Percentiles rank a stretch among this genome's conserved stretches.
Conservation (phyloP, 2,329 filamentous ascomycete genomes). For the Boeremia exigua region DNA sequence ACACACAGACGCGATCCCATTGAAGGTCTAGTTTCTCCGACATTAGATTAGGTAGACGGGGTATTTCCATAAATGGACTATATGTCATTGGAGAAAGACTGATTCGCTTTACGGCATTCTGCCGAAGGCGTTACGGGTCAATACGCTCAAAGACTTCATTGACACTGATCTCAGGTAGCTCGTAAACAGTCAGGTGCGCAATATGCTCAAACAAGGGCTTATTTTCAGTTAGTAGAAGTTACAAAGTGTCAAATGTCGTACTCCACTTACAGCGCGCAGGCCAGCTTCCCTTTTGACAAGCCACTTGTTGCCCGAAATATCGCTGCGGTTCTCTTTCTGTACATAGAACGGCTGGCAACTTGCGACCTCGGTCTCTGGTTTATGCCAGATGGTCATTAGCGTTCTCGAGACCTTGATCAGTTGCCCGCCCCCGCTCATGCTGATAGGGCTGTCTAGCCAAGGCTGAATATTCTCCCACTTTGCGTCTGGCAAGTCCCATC, state of each 20-base stretch:
- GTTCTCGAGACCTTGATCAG: slow-evolving; percentile 29
- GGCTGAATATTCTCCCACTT: slow-evolving; percentile 33
- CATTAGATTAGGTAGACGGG: not conserved
- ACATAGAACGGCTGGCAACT: slow-evolving; percentile 25
- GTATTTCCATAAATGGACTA: not conserved
- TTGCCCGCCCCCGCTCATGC: not conserved
- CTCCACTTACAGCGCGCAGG: slow-evolving; percentile 24
- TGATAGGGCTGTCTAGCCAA: slow-evolving; percentile 35
- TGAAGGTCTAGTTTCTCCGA: slow-evolving; percentile 19
- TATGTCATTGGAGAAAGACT: not conserved
- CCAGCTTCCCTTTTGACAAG: slow-evolving; percentile 24
- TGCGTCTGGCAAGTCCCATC: slow-evolving; percentile 38
- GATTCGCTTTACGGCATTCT: not conserved
- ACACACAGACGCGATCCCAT: slow-evolving; percentile 12
- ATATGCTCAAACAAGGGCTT: slow-evolving; percentile 20
- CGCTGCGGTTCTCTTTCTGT: slow-evolving; percentile 30
- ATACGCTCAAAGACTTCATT: slow-evolving; percentile 24
- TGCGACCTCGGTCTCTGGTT: slow-evolving; percentile 1
- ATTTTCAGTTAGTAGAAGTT: not conserved
- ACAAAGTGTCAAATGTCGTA: not conserved
- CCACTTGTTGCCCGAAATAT: slow-evolving; percentile 14
- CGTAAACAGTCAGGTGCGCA: slow-evolving; percentile 11
- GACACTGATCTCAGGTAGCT: slow-evolving; percentile 10
- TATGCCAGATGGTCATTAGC: slow-evolving; percentile 21
- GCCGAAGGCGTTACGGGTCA: slow-evolving; percentile 8